These are phyloP conservation scores for Epichloe typhina DNA, from an alignment of 2,329 filamentous ascomycete species.

Conservation along the genomic window DNA sequence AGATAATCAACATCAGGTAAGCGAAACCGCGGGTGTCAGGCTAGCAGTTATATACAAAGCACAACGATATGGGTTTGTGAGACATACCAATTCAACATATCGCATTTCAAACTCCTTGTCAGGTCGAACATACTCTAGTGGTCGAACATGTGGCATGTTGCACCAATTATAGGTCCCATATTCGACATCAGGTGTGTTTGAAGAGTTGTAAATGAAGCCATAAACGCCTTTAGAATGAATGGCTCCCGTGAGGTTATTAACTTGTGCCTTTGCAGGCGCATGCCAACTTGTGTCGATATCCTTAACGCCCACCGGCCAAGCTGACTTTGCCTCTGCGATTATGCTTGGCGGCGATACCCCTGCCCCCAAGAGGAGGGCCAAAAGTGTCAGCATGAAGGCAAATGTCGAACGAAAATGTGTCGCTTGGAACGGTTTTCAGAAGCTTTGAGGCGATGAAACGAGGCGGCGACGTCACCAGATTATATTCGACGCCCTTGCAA, in stretches of 20 bases:
- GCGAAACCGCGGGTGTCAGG: no score
- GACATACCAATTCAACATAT: slow-evolving; percentile 61
- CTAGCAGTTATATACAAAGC: no score
- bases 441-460: no score
- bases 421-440: not conserved
- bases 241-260: slow-evolving; percentile 49
- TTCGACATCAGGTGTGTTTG: slow-evolving; percentile 36
- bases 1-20: no score
- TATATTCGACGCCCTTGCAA: no score
- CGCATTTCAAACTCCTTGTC: slow-evolving; percentile 45
- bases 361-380: not conserved
- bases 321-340: not conserved
- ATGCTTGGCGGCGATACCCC: not conserved
- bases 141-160: slow-evolving; percentile 77
- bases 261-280: slow-evolving; percentile 36
- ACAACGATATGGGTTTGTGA: not conserved
- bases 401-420: not conserved
- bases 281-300: slow-evolving; percentile 40
- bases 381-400: not conserved
- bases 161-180: slow-evolving; percentile 69
- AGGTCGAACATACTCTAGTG: slow-evolving; percentile 46
- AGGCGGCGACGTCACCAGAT: no score
- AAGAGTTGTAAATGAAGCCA: slow-evolving; percentile 63
- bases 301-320: not conserved
- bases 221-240: slow-evolving; percentile 50